Base-by-base conservation (phyloP, 2,329 filamentous ascomycete genomes). In the Aspergillus amoenus region DNA sequence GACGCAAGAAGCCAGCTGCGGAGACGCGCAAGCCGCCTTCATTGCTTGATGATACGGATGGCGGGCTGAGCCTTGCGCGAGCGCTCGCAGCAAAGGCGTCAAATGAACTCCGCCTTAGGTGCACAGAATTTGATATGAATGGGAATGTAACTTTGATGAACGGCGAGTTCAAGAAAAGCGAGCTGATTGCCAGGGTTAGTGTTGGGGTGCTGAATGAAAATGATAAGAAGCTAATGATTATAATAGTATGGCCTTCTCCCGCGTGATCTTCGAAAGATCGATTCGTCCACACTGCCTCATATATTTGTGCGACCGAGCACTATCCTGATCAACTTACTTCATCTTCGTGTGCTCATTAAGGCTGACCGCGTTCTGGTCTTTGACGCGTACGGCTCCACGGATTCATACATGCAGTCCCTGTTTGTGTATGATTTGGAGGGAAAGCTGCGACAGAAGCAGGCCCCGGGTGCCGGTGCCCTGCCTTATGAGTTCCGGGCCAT, bases 381-480 rank as follows among this genome's bases (percentile, higher is more conserved):
- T 72, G 94, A 97, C 69, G 91, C 94, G 13, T 97, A 96, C 75
- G 94, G 94, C 30, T 94, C 91, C 41, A 93, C 91, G 58, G 91
- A 95, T 65, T 95, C 92, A 0, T 96, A 97, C 69, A 92, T 93
- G 32, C 94, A 97, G 73, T 96, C 92, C 4, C 86, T 94, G 13
- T 99, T 99, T 78, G 96, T 99, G 86, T 97, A 97, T 76, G 94
- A 97, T 70, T 79, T 99, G 18, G 92, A 97, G 73, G 91, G 91
- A 12, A 96, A 96, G 71, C 80, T 99, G 44, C 88, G 91, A 61
- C 91, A 96, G 70, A 93, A 92, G n/a, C 76, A 78, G 37, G 82
- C 84, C 15, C 70, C 68, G 49, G 64, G 66, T 4, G 66, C 70
- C 5, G 83, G 82, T 37, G 84, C 85, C 2, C 81, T 99, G 5